Base-by-base conservation (phyloP, 139 green algal genomes). In the Coccomyxa sp. region DNA sequence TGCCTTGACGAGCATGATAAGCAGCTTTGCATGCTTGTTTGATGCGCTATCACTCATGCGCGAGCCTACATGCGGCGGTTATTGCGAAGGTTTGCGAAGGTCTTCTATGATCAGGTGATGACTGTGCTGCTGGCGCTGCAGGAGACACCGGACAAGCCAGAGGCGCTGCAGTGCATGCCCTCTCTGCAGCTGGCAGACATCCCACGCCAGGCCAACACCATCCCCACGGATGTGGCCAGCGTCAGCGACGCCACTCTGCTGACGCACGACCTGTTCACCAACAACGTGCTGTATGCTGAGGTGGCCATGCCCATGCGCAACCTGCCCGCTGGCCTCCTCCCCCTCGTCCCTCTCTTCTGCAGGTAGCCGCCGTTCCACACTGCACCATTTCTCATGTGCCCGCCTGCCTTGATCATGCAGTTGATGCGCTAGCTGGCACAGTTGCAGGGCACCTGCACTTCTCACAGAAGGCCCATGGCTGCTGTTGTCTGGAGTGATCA, bases 271-370 rank as follows among this genome's bases (percentile, higher is more conserved):
- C 87, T 99, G 29, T 98, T 99, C 87, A 99, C 96, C 39, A 99
- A 99, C 84, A 92, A 98, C 77, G 90, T 99, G 55, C 85, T 99
- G 55, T 99, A 99, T 86, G 79, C 94, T n/a, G 96, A 99, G 78
- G 79, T 93, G 40, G 79, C 83, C 0, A 82, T 92, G 33, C 87
- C 95, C 77, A 79, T 97, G 77, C 76, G 81, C 0, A 69, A 78
- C 1, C 74, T 99, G 55, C 94, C 96, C 10, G 68, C 77, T 29
- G 10, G 84, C 54, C 92, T 99, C 68, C 86, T 99, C 81, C 95
- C 95, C 31, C 93, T 99, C 72, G 83, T 99, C 50, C 95, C 96
- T 6, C 92, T 99, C 22, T 99, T 99, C 91, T 98, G 93, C 91
- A 83, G 91, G 82, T 92, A 50, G 41, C 82, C 38, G 22, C 16